phyloP scores from a whole-genome alignment of 768 basidiomycete genomes.

The Suillus sp. region DNA sequence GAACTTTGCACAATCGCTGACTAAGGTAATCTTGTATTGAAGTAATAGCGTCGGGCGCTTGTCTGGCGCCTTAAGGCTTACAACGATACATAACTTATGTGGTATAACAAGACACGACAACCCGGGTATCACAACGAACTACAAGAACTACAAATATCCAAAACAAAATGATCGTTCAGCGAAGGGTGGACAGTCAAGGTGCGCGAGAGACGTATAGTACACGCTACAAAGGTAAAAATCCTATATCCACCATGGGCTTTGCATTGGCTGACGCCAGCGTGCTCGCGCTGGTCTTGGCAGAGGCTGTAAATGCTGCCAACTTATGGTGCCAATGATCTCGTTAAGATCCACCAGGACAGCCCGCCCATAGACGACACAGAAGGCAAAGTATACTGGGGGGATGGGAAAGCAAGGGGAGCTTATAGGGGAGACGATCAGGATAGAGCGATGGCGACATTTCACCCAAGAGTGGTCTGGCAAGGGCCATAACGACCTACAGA shows the following conservation, averaged over 20 bases:
- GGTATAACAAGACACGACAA: background rate
- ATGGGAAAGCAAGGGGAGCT: constrained; percentile 8
- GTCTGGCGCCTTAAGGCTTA: background rate
- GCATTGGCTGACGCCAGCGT: constrained; percentile 11
- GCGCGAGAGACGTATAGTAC: background rate
- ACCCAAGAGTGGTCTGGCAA: constrained; percentile 26
- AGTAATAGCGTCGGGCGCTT: background rate
- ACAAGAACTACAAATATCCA: background rate
- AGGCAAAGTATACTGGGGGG: constrained; percentile 1
- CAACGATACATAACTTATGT: background rate
- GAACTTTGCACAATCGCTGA: background rate
- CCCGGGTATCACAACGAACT: constrained; percentile 1
- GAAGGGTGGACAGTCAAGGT: constrained; percentile 4
- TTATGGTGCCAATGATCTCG: background rate
- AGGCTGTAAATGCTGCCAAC: background rate
- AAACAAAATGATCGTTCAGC: background rate
- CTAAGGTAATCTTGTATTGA: background rate
- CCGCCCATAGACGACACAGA: constrained; percentile 7
- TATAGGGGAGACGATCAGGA: background rate
- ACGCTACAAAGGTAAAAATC: constrained; percentile 2
- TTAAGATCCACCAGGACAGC: constrained; percentile 4
- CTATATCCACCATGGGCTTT: constrained; percentile 2
- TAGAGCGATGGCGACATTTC: background rate
- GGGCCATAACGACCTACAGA: constrained; percentile 22
- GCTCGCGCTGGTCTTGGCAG: background rate